A percentile compares a stretch with the other conserved stretches of the same genome.
Conservation (phyloP, 2,329 filamentous ascomycete species). For the Aspergillus amoenus region DNA sequence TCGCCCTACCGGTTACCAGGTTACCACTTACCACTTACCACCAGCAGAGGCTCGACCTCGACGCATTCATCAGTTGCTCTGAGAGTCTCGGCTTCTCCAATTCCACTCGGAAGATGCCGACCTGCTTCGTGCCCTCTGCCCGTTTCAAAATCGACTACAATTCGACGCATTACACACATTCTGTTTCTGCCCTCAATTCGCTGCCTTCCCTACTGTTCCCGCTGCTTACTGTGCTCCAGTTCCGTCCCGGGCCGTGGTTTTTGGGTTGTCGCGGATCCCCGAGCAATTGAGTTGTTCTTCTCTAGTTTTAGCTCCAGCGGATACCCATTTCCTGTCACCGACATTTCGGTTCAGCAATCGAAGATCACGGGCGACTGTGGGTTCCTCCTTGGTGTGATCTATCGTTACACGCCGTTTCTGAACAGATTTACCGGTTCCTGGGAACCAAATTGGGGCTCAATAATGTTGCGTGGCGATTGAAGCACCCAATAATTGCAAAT, state of each 20-base stretch:
- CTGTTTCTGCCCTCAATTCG: background rate
- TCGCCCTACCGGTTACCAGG: background rate
- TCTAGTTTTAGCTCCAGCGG: conserved; percentile 1
- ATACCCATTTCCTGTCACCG: conserved; percentile 17
- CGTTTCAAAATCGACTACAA: background rate
- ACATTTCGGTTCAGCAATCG: conserved; percentile 16
- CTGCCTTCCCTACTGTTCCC: background rate
- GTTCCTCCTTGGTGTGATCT: background rate
- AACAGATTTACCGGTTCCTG: background rate
- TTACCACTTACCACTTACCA: background rate
- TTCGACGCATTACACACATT: background rate
- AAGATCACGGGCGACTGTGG: conserved; percentile 7
- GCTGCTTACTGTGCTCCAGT: background rate
- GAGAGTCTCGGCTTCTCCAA: background rate
- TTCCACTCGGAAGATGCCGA: conserved; percentile 8
- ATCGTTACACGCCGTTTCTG: conserved; percentile 1
- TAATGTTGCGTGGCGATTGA: background rate
- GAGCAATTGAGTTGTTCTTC: conserved; percentile 2
- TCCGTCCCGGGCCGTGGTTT: background rate
- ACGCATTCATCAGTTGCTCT: background rate
- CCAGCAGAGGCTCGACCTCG: background rate
- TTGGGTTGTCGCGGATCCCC: background rate
- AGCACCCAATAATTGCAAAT: background rate
- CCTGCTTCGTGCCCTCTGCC: background rate
- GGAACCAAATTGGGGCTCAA: background rate